Evolutionary conservation across 345 rosid species (phyloP).

Genomic region (Aquilaria malaccensis): DNA sequence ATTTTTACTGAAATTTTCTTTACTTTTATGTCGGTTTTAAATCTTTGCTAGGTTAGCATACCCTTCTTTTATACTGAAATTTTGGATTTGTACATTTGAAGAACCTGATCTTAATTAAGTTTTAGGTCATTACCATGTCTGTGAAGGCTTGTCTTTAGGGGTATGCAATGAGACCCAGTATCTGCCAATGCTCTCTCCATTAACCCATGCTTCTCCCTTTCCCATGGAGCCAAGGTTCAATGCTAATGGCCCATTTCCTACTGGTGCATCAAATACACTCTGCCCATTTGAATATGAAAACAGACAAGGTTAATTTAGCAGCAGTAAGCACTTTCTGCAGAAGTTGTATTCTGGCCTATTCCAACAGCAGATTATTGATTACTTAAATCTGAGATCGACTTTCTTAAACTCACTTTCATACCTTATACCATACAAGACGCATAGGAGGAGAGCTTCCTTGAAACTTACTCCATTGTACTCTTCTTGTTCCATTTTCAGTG

Average conservation of each 20-base stretch:
- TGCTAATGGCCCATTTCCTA: constrained; percentile 40
- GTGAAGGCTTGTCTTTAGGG: constrained; percentile 40
- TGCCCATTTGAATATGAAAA: constrained; percentile 14
- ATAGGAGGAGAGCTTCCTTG: constrained; percentile 8
- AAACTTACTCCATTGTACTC: constrained; percentile 30
- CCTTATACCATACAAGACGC: constrained; percentile 57
- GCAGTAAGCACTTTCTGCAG: too few species aligned
- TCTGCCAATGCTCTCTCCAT: constrained; percentile 57
- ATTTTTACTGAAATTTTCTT: too few species aligned
- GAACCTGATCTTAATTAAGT: too few species aligned
- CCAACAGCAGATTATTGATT: too few species aligned
- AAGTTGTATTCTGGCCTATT: too few species aligned
- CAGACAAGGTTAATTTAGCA: too few species aligned
- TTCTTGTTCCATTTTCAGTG: constrained; percentile 15
- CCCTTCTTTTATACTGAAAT: too few species aligned
- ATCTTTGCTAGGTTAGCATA: too few species aligned
- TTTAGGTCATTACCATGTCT: constrained; percentile 28
- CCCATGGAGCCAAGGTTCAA: constrained; percentile 57
- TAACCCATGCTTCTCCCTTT: constrained; percentile 67
- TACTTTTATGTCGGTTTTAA: too few species aligned
- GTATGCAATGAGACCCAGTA: constrained; percentile 54
- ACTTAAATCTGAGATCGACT: too few species aligned
- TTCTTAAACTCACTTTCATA: constrained; percentile 10
- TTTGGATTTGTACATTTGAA: not conserved
- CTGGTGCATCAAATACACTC: constrained; percentile 43